Percentiles rank a stretch among this genome's conserved stretches.
phyloP scores from a whole-genome alignment of 2,329 filamentous ascomycete species.

The Geosmithia putterillii region DNA sequence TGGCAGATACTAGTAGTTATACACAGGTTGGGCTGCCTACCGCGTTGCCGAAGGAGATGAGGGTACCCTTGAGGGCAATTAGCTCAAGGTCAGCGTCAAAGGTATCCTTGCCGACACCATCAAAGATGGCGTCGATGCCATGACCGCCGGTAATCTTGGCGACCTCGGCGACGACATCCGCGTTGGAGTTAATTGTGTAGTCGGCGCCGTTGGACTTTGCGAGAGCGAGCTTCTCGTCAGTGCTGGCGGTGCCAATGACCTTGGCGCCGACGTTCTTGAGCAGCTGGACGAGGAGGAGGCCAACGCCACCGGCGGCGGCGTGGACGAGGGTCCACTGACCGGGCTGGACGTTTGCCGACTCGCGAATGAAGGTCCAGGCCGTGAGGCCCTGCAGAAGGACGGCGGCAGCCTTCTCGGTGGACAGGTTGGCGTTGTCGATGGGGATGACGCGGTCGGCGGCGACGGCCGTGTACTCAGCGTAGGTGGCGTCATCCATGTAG shows the following conservation, averaged over 20 bases:
- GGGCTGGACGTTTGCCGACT: constrained; percentile 61
- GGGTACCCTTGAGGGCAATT: constrained; percentile 62
- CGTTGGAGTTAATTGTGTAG: constrained; percentile 57
- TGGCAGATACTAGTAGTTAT: background rate
- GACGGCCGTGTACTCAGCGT: constrained; percentile 44
- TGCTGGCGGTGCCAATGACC: constrained; percentile 69
- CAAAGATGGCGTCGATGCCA: constrained; percentile 69
- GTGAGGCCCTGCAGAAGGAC: constrained; percentile 73
- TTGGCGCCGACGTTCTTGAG: constrained; percentile 60
- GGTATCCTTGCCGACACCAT: constrained; percentile 75
- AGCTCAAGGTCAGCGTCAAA: constrained; percentile 69
- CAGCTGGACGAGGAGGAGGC: constrained; percentile 63
- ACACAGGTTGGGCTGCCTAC: constrained; percentile 26
- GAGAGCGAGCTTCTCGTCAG: constrained; percentile 57
- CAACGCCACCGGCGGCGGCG: constrained; percentile 75
- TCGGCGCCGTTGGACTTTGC: constrained; percentile 61
- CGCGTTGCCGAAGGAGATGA: constrained; percentile 75
- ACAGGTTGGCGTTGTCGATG: constrained; percentile 50
- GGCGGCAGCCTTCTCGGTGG: constrained; percentile 52
- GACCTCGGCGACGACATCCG: constrained; percentile 46
- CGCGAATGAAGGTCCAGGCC: constrained; percentile 65
- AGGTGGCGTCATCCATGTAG: constrained; percentile 44
- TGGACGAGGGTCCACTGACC: constrained; percentile 78
- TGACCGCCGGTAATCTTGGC: constrained; percentile 57
- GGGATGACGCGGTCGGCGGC: constrained; percentile 42